Evolutionary conservation across 164 flowering plant genomes (phyloP).

Genomic region (Vitis riparia): DNA sequence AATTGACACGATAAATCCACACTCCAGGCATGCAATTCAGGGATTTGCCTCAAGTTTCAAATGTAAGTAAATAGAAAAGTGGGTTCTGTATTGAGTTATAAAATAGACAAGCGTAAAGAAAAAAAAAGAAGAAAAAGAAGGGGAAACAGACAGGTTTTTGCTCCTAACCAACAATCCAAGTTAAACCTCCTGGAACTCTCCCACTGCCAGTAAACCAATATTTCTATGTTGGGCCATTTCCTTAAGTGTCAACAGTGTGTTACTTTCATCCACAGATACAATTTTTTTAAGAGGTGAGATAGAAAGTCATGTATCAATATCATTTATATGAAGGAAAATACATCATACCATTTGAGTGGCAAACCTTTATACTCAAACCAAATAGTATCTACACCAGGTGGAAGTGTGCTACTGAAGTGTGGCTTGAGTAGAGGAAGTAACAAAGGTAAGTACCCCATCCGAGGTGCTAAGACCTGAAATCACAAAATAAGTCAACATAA

Average conservation of each 20-base stretch:
- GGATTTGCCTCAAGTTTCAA: too few relatives aligned
- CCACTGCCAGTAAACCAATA: not conserved
- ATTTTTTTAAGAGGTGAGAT: not conserved
- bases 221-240: not conserved
- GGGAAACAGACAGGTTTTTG: too few relatives aligned
- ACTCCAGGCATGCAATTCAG: too few relatives aligned
- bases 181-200: too few relatives aligned
- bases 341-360: conserved; percentile 85
- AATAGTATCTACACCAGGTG: conserved; percentile 83
- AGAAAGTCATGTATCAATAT: not conserved
- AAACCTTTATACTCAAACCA: conserved; percentile 98
- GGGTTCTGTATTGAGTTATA: too few relatives aligned
- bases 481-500: not conserved
- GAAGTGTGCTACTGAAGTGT: conserved; percentile 76
- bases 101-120: too few relatives aligned
- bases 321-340: not conserved
- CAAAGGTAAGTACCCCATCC: conserved; percentile 85
- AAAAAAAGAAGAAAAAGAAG: too few relatives aligned
- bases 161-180: too few relatives aligned
- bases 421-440: conserved; percentile 70
- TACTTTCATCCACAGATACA: not conserved
- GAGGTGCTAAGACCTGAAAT: conserved; percentile 80
- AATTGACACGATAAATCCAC: too few relatives aligned
- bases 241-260: not conserved
- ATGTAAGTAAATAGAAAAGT: too few relatives aligned